Conservation (phyloP, 306 rosid genomes). For the Castanopsis chinensis region DNA sequence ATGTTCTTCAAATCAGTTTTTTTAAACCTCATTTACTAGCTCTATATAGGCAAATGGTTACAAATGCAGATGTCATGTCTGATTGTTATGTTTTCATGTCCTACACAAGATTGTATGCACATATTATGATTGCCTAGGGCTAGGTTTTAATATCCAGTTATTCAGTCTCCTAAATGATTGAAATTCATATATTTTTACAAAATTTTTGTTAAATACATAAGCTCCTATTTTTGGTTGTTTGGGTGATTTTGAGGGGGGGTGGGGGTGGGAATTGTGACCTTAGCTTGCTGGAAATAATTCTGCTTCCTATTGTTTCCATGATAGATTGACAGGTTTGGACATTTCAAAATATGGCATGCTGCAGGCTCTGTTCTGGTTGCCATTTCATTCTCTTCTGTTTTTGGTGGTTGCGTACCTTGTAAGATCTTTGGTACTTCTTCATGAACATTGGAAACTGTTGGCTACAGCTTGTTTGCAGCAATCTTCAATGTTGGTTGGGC, state of each 20-base stretch:
- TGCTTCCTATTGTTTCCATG: slow-evolving; percentile 27
- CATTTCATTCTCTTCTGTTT: slow-evolving; percentile 90
- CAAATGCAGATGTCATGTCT: background rate
- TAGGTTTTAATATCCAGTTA: slow-evolving; percentile 2
- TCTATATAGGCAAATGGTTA: background rate
- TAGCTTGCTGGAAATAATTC: slow-evolving; percentile 13
- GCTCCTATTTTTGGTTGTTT: slow-evolving; percentile 2
- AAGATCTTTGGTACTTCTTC: slow-evolving; percentile 53
- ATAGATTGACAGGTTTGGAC: slow-evolving; percentile 95
- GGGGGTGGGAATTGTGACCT: slow-evolving; percentile 11
- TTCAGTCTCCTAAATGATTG: slow-evolving; percentile 5
- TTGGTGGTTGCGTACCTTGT: slow-evolving; percentile 91
- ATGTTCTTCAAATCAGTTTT: background rate
- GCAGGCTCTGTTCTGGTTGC: slow-evolving; percentile 97
- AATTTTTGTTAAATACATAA: background rate
- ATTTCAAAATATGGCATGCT: slow-evolving; percentile 95
- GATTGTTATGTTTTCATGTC: background rate
- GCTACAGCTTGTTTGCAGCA: slow-evolving; percentile 88
- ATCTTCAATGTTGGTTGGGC: slow-evolving; percentile 97
- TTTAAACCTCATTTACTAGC: background rate
- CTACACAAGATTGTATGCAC: background rate
- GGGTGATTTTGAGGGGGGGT: background rate
- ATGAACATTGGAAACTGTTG: slow-evolving; percentile 56
- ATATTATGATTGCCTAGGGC: background rate
- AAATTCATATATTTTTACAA: background rate